A percentile compares a stretch with the other conserved stretches of the same genome.
Conservation (phyloP, 2,329 filamentous ascomycete genomes). For the Claviceps africana region DNA sequence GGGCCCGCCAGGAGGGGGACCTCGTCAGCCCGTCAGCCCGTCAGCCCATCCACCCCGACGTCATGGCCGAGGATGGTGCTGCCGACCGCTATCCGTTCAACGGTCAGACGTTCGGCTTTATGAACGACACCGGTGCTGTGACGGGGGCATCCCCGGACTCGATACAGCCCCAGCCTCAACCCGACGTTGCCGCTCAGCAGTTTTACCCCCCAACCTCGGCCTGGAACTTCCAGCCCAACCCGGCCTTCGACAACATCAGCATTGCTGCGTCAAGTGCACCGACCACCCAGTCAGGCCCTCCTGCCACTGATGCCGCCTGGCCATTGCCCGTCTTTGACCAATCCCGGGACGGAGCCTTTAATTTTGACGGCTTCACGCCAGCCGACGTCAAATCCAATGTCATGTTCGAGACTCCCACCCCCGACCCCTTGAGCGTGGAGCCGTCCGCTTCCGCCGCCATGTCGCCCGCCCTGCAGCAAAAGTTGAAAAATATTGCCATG, state of each 20-base stretch:
- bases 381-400: constrained; percentile 23
- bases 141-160: constrained; percentile 19
- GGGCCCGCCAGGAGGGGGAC: not conserved
- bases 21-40: constrained; percentile 1
- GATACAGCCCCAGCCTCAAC: constrained; percentile 14
- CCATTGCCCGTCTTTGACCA: constrained; percentile 21
- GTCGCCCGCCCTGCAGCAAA: constrained; percentile 37
- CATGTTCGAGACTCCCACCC: constrained; percentile 13
- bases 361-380: constrained; percentile 18
- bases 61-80: constrained; percentile 27
- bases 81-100: constrained; percentile 30
- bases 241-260: constrained; percentile 33
- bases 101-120: constrained; percentile 25
- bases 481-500: constrained; percentile 50
- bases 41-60: constrained; percentile 8
- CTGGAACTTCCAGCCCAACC: constrained; percentile 36
- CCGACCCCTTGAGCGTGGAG: constrained; percentile 1
- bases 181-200: constrained; percentile 22
- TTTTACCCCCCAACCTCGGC: constrained; percentile 16
- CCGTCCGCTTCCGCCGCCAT: constrained; percentile 20
- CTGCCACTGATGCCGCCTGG: constrained; percentile 21
- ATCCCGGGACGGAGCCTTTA: constrained; percentile 17
- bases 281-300: constrained; percentile 18
- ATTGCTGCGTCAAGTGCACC: constrained; percentile 20
- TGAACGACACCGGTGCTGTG: constrained; percentile 19